Evolutionary conservation across 805 yeast species (phyloP).

Genomic region (Ogataea wickerhamii): DNA sequence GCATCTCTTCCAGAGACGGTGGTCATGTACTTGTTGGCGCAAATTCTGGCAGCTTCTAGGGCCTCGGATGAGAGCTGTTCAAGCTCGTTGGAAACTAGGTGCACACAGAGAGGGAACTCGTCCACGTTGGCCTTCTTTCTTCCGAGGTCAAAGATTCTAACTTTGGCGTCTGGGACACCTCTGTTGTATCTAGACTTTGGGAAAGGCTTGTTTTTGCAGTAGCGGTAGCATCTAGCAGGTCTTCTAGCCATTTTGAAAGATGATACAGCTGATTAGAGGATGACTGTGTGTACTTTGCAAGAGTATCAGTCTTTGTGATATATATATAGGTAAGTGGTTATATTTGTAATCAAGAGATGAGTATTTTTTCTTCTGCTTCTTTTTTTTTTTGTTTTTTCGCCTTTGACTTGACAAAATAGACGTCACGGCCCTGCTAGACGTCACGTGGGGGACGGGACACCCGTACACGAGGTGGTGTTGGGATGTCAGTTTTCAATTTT

Average conservation of each 20-base stretch:
- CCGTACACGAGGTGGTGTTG: no score
- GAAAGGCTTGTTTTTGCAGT: conserved; percentile 99
- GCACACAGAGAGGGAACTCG: conserved; percentile 99
- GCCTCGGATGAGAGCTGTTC: conserved; percentile 99
- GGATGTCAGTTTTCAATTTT: no score
- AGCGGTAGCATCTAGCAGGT: conserved; percentile 99
- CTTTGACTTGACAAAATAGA: no score
- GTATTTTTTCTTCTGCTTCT: no score
- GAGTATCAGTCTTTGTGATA: no score
- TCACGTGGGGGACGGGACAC: no score
- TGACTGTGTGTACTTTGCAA: no score
- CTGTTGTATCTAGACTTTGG: conserved; percentile 99
- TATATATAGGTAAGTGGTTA: no score
- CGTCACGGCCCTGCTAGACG: no score
- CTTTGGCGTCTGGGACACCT: conserved; percentile 99
- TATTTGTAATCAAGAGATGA: no score
- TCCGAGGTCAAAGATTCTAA: conserved; percentile 98
- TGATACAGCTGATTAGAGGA: no score
- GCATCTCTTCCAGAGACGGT: conserved; percentile 97
- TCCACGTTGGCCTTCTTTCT: conserved; percentile 99
- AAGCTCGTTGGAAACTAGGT: conserved; percentile 97
- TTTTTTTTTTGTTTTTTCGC: no score
- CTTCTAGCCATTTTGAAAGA: conserved; percentile 94
- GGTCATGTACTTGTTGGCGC: conserved; percentile 99
- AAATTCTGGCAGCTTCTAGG: conserved; percentile 99